These are phyloP conservation scores for Apiotrichum mycotoxinovorans DNA, from an alignment of 1,284 basidiomycete genomes.

Conservation along the genomic window DNA sequence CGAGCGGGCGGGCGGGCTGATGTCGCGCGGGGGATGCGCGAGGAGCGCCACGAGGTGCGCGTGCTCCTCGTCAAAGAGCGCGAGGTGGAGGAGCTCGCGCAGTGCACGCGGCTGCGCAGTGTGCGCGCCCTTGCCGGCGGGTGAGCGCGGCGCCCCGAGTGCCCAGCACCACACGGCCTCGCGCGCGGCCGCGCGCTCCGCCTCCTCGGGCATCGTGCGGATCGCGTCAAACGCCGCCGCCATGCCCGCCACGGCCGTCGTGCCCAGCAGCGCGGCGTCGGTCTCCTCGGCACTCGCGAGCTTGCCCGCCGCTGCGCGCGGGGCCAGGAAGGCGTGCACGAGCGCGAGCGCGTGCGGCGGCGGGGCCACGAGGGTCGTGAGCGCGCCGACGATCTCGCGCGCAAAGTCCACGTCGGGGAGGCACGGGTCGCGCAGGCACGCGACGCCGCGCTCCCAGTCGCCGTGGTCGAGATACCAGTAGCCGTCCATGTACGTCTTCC, in stretches of 20 bases:
- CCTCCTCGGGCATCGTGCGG: constrained; percentile 12
- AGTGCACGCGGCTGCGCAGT: constrained; percentile 31
- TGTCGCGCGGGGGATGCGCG: constrained; percentile 50
- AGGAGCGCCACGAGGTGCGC: constrained; percentile 41
- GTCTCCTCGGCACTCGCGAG: constrained; percentile 14
- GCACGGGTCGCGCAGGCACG: constrained; percentile 32
- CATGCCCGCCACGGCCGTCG: constrained; percentile 26
- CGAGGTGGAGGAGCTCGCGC: constrained; percentile 39
- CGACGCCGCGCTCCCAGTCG: constrained; percentile 29
- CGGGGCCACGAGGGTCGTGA: constrained; percentile 34
- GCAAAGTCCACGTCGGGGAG: constrained; percentile 42
- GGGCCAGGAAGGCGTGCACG: constrained; percentile 28
- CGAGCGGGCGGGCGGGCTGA: constrained; percentile 56
- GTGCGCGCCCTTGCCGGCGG: constrained; percentile 27
- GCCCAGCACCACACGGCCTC: constrained; percentile 41
- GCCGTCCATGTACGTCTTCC: constrained; percentile 41
- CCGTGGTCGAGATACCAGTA: constrained; percentile 45
- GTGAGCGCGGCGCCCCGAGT: constrained; percentile 30
- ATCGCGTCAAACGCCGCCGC: constrained; percentile 29
- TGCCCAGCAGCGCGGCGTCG: constrained; percentile 26
- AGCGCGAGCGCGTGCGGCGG: constrained; percentile 27
- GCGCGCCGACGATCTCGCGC: constrained; percentile 30
- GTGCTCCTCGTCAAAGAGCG: constrained; percentile 40
- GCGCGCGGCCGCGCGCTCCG: constrained; percentile 18
- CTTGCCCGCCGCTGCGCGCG: constrained; percentile 7